phyloP scores from a whole-genome alignment of 495 filamentous ascomycete species.

The Neurospora sp. region DNA sequence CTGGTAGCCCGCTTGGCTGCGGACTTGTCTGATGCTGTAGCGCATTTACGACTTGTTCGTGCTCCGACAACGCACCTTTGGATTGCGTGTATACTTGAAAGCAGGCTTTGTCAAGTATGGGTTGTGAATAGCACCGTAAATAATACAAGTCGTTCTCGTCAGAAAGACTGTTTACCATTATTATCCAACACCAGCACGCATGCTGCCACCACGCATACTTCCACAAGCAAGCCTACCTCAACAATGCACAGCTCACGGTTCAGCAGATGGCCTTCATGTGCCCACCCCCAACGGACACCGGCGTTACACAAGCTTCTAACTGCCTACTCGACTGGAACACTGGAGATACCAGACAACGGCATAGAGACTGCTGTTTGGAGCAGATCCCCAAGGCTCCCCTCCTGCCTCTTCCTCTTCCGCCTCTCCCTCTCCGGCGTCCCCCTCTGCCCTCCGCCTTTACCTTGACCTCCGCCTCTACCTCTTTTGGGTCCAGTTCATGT shows the following conservation, averaged over 20 bases:
- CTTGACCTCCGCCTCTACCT: not conserved
- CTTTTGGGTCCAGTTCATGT: not conserved
- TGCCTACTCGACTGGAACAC: not conserved
- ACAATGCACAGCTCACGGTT: not conserved
- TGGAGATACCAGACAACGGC: not conserved
- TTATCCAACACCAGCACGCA: no score
- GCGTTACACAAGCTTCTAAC: not conserved
- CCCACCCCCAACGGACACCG: not conserved
- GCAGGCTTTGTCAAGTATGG: not conserved
- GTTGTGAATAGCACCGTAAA: not conserved
- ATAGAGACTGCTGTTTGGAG: not conserved
- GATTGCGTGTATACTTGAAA: not conserved
- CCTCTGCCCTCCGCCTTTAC: not conserved
- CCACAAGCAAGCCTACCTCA: not conserved
- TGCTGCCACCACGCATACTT: not conserved
- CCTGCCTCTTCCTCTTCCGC: not conserved
- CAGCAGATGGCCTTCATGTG: not conserved
- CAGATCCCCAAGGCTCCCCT: not conserved
- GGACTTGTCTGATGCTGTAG: not conserved
- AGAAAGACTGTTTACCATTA: not conserved
- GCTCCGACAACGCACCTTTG: not conserved
- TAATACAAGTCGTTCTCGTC: not conserved
- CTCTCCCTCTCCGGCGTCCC: not conserved
- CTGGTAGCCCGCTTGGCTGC: not conserved
- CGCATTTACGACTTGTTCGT: not conserved